These are phyloP conservation scores for Calonectria hongkongensis DNA, from an alignment of 2,329 filamentous ascomycete genomes.

Conservation along the genomic window DNA sequence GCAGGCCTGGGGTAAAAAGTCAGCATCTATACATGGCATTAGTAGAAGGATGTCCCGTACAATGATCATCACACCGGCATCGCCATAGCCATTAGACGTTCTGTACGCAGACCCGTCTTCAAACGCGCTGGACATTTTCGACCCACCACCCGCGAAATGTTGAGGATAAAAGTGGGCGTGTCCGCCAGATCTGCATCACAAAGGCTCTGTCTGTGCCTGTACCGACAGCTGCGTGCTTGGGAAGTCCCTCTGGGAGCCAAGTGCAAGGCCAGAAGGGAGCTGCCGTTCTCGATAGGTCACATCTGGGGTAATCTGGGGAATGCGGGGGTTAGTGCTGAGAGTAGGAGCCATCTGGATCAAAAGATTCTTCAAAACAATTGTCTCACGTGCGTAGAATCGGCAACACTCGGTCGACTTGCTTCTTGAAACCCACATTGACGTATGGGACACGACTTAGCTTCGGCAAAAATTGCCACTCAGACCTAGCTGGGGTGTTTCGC, in stretches of 20 bases:
- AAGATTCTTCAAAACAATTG: neutral
- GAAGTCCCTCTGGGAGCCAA: neutral
- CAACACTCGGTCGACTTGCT: neutral
- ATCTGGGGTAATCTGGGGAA: conserved; percentile 2
- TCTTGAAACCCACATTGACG: neutral
- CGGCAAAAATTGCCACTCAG: conserved; percentile 12
- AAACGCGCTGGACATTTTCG: neutral
- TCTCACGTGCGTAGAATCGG: neutral
- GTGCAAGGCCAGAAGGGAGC: neutral
- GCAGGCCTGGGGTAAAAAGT: neutral
- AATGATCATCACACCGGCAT: conserved; percentile 8
- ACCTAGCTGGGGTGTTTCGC: neutral
- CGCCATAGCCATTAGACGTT: neutral
- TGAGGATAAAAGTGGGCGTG: neutral
- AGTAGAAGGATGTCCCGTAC: neutral
- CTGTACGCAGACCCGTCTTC: neutral
- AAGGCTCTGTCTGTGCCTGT: neutral
- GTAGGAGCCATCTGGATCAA: neutral
- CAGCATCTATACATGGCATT: neutral
- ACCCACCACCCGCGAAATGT: neutral
- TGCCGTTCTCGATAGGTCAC: no score
- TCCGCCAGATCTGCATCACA: neutral
- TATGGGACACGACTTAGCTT: neutral
- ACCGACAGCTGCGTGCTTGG: neutral
- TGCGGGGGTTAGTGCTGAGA: neutral